Evolutionary conservation across 2,329 filamentous ascomycete genomes (phyloP), one percentile per base, ranked within the genome.

Genomic region (Madurella mycetomatis): DNA sequence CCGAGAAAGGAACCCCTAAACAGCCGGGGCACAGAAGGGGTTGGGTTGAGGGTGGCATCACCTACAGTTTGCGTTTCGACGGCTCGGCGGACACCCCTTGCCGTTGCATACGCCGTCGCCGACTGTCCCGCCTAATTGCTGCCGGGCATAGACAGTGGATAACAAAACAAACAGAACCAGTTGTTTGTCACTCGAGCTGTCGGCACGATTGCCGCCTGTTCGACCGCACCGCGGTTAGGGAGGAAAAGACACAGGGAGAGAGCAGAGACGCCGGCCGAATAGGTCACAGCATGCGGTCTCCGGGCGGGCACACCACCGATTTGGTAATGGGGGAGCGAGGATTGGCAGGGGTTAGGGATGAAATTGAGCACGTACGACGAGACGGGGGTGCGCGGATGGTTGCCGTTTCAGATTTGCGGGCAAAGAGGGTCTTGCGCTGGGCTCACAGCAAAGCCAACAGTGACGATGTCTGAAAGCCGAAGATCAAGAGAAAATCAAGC

Each of bases 11-110:
- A 60, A 64, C 53, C 62, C 60, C 61, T 66, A 60, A 65, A 64
- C 64, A 67, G 66, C 62, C 62, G 64, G 63, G 66, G 67, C 60
- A 61, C 64, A 68, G 60, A 66, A 62, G 65, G 65, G 41, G 16
- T 59, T 60, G 53, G 59, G 53, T 56, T 57, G 64, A 64, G 59
- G 65, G 44, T 64, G 63, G 42, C 51, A 70, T 70, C 70, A 74
- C 72, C 65, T 73, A 74, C 73, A 65, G 60, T 68, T 69, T 65
- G 67, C 60, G 72, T 76, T 75, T 74, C 71, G 72, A 68, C 64
- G 66, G 55, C 62, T 65, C 60, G 64, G 64, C 57, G 57, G 61
- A 60, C 54, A 62, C 65, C 62, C 13, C 64, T 66, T 61, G 59
- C 60, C 58, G 56, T 18, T 42, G 47, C 53, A 48, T 17, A n/a